Base-by-base conservation (phyloP, 306 rosid species). In the Cicer cuneatum region DNA sequence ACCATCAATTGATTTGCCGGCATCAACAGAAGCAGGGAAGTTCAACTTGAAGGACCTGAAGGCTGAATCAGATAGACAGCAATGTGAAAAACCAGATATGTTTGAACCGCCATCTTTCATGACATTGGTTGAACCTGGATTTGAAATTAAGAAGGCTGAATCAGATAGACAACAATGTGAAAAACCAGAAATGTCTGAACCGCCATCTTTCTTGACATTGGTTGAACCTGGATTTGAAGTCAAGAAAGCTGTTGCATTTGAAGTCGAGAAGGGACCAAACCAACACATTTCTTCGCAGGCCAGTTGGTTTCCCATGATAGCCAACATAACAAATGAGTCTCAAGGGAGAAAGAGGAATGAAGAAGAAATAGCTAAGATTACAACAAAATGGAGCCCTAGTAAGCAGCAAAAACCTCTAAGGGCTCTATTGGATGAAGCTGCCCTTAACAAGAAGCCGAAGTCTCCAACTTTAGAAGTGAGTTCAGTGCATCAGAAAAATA, bases 71-170 rank as follows among this genome's bases (percentile, higher is more conserved):
- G 83, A 74, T 47, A 16, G 75, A 41, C 86, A 79, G 15, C 81
- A 74, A 64, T 63, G 76, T 6, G 83, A 83, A 69, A 89, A 80
- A 52, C 66, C 79, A 29, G 92, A 89, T 9, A 33, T 82, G 89
- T 80, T 85, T 66, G 97, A 89, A 77, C 86, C 96, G 3, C 97
- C 93, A 7, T 92, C 96, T 46, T 92, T 92, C 81, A 82, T 86
- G 96, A 89, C 97, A 33, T 67, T 89, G 86, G 96, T 89, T 51
- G 35, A 29, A 29, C 35, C 35, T 29, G 35, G 35, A 29, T 29
- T 29, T 29, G 35, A 29, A 29, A 29, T 29, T 5, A 29, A 29
- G 35, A 29, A 29, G 35, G 35, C 35, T 29, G 35, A 29, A 29
- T 29, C 35, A 29, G 5, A 29, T 29, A 29, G 35, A 29, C 35